Evolutionary conservation across 108 stramenopile genomes (phyloP).

Genomic region (Skeletonema potamos): DNA sequence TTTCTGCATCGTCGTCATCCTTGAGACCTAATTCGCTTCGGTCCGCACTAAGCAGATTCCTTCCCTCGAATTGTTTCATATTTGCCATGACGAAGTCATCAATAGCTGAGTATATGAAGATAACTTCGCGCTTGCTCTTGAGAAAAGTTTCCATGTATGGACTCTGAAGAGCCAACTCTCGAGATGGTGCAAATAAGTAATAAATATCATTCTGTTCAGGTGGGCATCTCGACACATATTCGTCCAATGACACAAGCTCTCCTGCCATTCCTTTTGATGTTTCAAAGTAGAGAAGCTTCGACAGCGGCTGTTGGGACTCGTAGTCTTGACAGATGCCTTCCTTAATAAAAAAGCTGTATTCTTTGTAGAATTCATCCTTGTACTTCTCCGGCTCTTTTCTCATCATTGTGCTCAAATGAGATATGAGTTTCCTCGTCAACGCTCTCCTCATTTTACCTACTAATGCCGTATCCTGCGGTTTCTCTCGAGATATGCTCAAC

Average conservation of each 20-base stretch:
- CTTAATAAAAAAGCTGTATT: slow-evolving; percentile 96
- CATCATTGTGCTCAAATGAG: slow-evolving; percentile 79
- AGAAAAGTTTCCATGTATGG: slow-evolving; percentile 98
- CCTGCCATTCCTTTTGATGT: slow-evolving; percentile 76
- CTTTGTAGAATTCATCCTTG: slow-evolving; percentile 87
- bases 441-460: slow-evolving; percentile 88
- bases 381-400: slow-evolving; percentile 91
- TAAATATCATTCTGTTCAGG: slow-evolving; percentile 98
- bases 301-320: slow-evolving; percentile 82
- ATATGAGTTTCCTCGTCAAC: slow-evolving; percentile 87
- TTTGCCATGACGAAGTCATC: slow-evolving; percentile 99
- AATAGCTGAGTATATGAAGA: slow-evolving; percentile 94
- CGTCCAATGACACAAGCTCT: slow-evolving; percentile 90
- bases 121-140: slow-evolving; percentile 83
- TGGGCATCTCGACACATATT: slow-evolving; percentile 91
- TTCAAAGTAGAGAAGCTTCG: slow-evolving; percentile 96
- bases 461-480: slow-evolving; percentile 95
- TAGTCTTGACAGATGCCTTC: slow-evolving; percentile 95
- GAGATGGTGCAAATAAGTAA: slow-evolving; percentile 93
- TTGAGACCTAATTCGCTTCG: slow-evolving; percentile 71
- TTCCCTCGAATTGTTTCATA: slow-evolving; percentile 85
- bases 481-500: slow-evolving; percentile 93
- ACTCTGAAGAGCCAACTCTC: slow-evolving; percentile 90
- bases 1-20: slow-evolving; percentile 41
- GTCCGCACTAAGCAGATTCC: slow-evolving; percentile 90